These are phyloP conservation scores for Croton laevigatus DNA, from an alignment of 441 rosid species.

Conservation along the genomic window DNA sequence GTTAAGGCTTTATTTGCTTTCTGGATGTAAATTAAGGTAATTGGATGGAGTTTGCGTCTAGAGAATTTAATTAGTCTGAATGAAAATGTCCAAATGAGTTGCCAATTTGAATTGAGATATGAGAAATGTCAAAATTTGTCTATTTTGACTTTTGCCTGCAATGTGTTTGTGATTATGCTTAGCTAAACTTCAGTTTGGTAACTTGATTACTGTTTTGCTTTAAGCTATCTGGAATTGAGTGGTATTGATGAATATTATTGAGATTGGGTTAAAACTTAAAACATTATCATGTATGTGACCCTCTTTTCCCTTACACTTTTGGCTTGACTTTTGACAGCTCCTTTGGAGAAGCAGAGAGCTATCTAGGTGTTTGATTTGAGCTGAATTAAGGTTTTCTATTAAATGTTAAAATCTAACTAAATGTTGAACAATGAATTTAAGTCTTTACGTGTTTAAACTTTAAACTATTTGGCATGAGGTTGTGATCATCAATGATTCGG, in stretches of 20 bases:
- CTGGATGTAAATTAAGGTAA: not conserved
- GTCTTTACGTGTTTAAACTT: not conserved
- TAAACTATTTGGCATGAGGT: not conserved
- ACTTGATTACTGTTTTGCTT: not conserved
- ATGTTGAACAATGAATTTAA: not conserved
- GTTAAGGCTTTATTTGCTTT: not conserved
- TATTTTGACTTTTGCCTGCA: not conserved
- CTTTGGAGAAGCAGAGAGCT: not conserved
- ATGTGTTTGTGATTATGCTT: constrained; percentile 29
- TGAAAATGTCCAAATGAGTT: not conserved
- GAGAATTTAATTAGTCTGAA: not conserved
- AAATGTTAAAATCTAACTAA: not conserved
- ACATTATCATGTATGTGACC: not conserved
- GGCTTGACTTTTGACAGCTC: not conserved
- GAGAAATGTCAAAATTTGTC: not conserved
- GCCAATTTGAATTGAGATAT: not conserved
- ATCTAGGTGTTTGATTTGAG: not conserved
- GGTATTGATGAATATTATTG: constrained; percentile 1
- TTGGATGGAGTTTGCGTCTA: not conserved
- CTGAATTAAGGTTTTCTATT: not conserved
- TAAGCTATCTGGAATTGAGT: not conserved
- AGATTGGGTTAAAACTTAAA: not conserved
- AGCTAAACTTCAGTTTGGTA: constrained; percentile 14
- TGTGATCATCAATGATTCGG: not conserved
- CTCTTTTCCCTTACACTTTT: not conserved